Base-by-base conservation (phyloP, 2,329 filamentous ascomycete genomes). In the Hypoxylon sp. region DNA sequence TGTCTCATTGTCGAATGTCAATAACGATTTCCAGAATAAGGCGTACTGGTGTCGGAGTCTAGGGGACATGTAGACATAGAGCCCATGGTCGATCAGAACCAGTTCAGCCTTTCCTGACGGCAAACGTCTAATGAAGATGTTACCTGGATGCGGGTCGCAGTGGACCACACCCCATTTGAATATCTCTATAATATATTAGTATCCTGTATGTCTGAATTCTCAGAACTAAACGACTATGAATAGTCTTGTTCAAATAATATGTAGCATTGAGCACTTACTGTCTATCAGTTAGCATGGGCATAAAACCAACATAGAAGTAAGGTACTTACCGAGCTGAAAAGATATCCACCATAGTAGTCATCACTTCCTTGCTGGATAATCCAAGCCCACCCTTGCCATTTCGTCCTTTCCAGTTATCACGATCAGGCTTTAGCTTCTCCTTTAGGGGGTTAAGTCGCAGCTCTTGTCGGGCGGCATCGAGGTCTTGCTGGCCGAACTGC, bases 101-200 rank as follows among this genome's bases (percentile, higher is more conserved):
- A 99, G 81, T 74, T 99, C 91, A 1, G 93, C 81, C 31, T 84
- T 81, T n/a, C 93, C 93, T 31, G 80, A 86, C 1, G 91, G 89
- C 11, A 90, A 78, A 6, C 94, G 87, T 6, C 94, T 88, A 67
- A 97, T 88, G 74, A 99, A 96, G 70, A 97, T 94, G 73, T 99
- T 99, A 19, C 93, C 93, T 1, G 94, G 94, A 67, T 99, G 94
- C 7, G 94, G 94, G 69, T 99, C 94, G 73, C 93, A 97, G 75
- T 99, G 93, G 0, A 97, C 90, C 31, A 90, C 82, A 8, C 94
- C 94, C 90, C 91, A 97, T 59, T 96, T 87, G 77, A 97, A 99
- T 81, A 97, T 97, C 68, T 97, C 93, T 2, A 91, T n/a, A 31
- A n/a, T 6, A 25, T 17, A 27, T 55, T 40, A 55, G 52, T 42